phyloP scores from a whole-genome alignment of 495 filamentous ascomycete species.

The Xylaria bambusicola region DNA sequence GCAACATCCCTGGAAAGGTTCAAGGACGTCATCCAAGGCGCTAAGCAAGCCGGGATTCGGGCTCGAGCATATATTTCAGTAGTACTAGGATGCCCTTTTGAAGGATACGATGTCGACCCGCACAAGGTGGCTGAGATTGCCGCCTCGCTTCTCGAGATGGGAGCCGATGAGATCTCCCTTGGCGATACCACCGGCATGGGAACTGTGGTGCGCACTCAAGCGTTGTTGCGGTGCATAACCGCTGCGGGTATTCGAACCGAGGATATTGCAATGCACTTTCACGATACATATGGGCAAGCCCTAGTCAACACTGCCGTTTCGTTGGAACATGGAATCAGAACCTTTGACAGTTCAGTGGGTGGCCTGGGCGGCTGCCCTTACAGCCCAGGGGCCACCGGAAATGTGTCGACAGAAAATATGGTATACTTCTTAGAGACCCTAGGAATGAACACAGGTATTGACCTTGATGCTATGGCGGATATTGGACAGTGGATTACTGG shows the following conservation, averaged over 20 bases:
- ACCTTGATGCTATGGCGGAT: conserved; percentile 76
- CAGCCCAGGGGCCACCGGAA: conserved; percentile 90
- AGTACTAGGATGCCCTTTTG: conserved; percentile 91
- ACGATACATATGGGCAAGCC: conserved; percentile 95
- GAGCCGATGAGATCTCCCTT: conserved; percentile 89
- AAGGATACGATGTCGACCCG: conserved; percentile 80
- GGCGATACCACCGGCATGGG: conserved; percentile 98
- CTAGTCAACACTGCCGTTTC: conserved; percentile 86
- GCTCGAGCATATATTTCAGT: conserved; percentile 96
- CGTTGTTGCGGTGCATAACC: conserved; percentile 68
- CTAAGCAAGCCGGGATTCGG: conserved; percentile 68
- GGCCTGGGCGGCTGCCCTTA: conserved; percentile 95
- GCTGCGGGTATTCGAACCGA: conserved; percentile 75
- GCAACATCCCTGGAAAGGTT: conserved; percentile 77
- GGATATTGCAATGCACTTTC: conserved; percentile 91
- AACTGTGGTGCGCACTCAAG: conserved; percentile 75
- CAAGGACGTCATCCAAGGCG: conserved; percentile 69
- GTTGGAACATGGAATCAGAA: conserved; percentile 83
- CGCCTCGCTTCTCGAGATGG: conserved; percentile 84
- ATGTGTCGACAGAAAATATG: conserved; percentile 92
- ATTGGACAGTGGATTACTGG: conserved; percentile 88
- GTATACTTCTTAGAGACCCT: conserved; percentile 85
- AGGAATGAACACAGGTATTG: conserved; percentile 84
- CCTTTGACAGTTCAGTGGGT: conserved; percentile 86
- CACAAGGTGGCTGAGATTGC: conserved; percentile 81